A percentile compares a stretch with the other conserved stretches of the same genome.
Evolutionary conservation across 495 filamentous ascomycete genomes (phyloP).

Genomic region (Tirmania nivea): DNA sequence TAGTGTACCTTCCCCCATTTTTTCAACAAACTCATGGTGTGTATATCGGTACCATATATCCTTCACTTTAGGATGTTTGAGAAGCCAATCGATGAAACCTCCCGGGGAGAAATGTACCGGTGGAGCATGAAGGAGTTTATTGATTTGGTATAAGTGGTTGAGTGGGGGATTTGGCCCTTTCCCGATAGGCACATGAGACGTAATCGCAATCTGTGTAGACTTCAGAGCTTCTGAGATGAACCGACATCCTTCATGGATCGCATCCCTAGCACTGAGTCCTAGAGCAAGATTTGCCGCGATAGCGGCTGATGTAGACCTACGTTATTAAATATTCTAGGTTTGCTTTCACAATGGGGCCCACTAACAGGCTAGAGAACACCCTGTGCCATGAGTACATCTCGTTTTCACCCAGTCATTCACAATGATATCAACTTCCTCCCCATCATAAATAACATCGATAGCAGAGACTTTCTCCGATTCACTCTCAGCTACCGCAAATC

Average conservation of each 20-base stretch:
- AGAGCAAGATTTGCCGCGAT: too few species aligned
- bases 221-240: too few species aligned
- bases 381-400: slow-evolving; percentile 82
- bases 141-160: neutral
- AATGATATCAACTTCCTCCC: slow-evolving; percentile 31
- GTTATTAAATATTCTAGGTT: neutral
- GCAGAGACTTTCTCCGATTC: slow-evolving; percentile 40
- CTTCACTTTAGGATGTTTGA: slow-evolving; percentile 53
- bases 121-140: slow-evolving; percentile 51
- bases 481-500: slow-evolving; percentile 27
- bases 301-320: too few species aligned
- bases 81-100: slow-evolving; percentile 62
- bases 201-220: too few species aligned
- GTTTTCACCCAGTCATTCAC: slow-evolving; percentile 46
- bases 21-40: slow-evolving; percentile 56
- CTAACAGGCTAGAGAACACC: slow-evolving; percentile 77
- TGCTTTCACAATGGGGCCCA: neutral
- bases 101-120: slow-evolving; percentile 52
- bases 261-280: too few species aligned
- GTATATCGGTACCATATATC: slow-evolving; percentile 49
- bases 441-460: slow-evolving; percentile 52
- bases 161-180: neutral
- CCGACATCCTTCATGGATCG: too few species aligned
- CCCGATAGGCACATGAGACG: too few species aligned
- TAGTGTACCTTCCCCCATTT: slow-evolving; percentile 53